phyloP scores from a whole-genome alignment of 106 monocot genomes.

The Dioscorea dumetorum region DNA sequence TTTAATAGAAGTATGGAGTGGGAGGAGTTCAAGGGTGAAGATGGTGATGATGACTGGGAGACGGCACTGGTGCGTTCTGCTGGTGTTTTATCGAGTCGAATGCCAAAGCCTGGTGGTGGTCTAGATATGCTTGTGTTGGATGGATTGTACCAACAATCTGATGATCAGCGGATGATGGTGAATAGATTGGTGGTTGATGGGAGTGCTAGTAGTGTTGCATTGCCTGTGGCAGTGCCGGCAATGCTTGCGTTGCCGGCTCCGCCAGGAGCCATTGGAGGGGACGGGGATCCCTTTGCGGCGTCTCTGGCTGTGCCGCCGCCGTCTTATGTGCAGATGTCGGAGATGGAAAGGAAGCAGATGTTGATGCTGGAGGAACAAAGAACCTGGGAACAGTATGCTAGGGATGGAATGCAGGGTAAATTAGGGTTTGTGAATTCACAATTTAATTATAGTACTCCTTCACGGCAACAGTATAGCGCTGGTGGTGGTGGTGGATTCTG shows the following conservation, averaged over 20 bases:
- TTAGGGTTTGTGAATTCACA: no score
- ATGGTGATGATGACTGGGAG: conserved; percentile 55
- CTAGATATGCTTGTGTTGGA: conserved; percentile 65
- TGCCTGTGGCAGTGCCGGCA: not conserved
- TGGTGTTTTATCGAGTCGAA: conserved; percentile 31
- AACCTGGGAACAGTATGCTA: conserved; percentile 71
- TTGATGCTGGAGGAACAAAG: conserved; percentile 62
- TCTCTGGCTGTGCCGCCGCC: conserved; percentile 64
- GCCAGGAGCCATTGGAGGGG: not conserved
- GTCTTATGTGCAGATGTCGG: conserved; percentile 81
- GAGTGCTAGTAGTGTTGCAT: conserved; percentile 57
- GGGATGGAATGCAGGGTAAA: conserved; percentile 63
- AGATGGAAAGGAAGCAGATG: conserved; percentile 77
- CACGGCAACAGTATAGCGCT: no score
- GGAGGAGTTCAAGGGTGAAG: conserved; percentile 38
- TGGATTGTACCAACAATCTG: conserved; percentile 55
- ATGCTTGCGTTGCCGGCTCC: conserved; percentile 10
- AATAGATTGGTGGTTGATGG: conserved; percentile 2
- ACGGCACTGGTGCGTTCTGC: conserved; percentile 54
- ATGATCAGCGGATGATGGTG: not conserved
- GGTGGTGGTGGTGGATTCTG: no score
- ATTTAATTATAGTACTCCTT: no score
- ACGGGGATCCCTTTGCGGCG: conserved; percentile 65
- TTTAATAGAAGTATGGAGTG: conserved; percentile 36
- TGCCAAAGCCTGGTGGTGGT: conserved; percentile 45